Evolutionary conservation across 257 asterid species (phyloP).

Genomic region (Solanum pimpinellifolium): DNA sequence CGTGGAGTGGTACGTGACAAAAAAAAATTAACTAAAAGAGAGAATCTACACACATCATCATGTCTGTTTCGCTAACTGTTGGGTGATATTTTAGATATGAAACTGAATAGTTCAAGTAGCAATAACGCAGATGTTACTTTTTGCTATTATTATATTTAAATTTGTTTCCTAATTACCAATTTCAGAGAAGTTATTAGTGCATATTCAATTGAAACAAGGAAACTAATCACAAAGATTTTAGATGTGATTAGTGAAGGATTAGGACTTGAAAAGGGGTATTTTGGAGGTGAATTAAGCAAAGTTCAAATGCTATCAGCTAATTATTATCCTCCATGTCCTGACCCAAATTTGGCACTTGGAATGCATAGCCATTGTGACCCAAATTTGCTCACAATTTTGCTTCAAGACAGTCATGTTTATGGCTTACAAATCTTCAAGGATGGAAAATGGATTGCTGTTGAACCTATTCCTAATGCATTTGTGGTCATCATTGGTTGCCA

Average conservation of each 20-base stretch:
- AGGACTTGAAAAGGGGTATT: conserved; percentile 27
- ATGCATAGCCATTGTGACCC: conserved; percentile 54
- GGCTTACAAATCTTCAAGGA: conserved; percentile 23
- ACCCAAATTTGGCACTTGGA: conserved; percentile 59
- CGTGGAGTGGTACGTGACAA: too few species aligned
- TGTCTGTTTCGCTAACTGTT: too few species aligned
- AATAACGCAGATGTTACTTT: background rate
- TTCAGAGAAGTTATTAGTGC: conserved; percentile 31
- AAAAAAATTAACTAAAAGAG: too few species aligned
- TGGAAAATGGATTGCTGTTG: conserved; percentile 46
- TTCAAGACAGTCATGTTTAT: conserved; percentile 18
- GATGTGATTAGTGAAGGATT: conserved; percentile 43
- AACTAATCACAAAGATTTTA: conserved; percentile 21
- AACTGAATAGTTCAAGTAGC: too few species aligned
- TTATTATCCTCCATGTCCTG: conserved; percentile 58
- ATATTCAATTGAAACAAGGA: conserved; percentile 28
- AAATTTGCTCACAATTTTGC: conserved; percentile 45
- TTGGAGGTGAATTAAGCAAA: conserved; percentile 27
- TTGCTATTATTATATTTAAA: background rate
- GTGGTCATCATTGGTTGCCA: conserved; percentile 1
- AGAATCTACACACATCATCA: too few species aligned
- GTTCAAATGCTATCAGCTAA: conserved; percentile 35
- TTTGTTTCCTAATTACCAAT: background rate
- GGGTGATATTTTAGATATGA: too few species aligned
- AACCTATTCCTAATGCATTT: conserved; percentile 36